Evolutionary conservation across 2,329 filamentous ascomycete species (phyloP).

Genomic region (Fusarium dimerum): DNA sequence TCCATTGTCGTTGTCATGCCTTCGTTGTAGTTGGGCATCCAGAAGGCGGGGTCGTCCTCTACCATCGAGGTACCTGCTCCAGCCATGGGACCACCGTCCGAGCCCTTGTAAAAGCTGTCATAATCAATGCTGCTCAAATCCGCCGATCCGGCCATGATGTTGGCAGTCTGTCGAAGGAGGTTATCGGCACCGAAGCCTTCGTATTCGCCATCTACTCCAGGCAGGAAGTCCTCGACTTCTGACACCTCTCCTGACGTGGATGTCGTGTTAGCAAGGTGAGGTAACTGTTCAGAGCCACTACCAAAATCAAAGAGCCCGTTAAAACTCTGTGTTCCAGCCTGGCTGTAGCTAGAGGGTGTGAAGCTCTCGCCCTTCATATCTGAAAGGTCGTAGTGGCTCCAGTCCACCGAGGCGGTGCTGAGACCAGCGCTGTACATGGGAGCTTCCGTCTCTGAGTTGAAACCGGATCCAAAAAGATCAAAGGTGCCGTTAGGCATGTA

Average conservation of each 20-base stretch:
- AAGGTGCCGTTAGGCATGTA: constrained; percentile 49
- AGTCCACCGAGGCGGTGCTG: constrained; percentile 52
- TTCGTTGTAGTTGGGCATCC: constrained; percentile 50
- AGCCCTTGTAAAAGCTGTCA: constrained; percentile 56
- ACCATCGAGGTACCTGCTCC: constrained; percentile 48
- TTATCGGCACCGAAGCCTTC: constrained; percentile 49
- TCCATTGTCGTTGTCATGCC: constrained; percentile 35
- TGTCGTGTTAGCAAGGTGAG: constrained; percentile 55
- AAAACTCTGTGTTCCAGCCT: constrained; percentile 52
- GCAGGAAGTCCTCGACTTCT: constrained; percentile 62
- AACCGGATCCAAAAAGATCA: constrained; percentile 53
- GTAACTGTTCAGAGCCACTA: constrained; percentile 55
- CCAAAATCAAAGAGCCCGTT: constrained; percentile 53
- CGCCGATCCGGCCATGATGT: constrained; percentile 42
- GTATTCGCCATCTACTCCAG: constrained; percentile 50
- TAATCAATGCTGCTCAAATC: constrained; percentile 55
- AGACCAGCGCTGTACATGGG: constrained; percentile 65
- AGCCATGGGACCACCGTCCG: constrained; percentile 40
- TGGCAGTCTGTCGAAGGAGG: constrained; percentile 47
- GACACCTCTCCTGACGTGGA: constrained; percentile 69
- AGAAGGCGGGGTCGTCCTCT: constrained; percentile 53
- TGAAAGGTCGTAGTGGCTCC: constrained; percentile 49
- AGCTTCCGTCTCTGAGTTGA: constrained; percentile 52
- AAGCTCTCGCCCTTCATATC: constrained; percentile 50
- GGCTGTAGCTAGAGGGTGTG: constrained; percentile 55